Evolutionary conservation across 805 yeast genomes (phyloP).

Genomic region (Debaryomyces castellii): DNA sequence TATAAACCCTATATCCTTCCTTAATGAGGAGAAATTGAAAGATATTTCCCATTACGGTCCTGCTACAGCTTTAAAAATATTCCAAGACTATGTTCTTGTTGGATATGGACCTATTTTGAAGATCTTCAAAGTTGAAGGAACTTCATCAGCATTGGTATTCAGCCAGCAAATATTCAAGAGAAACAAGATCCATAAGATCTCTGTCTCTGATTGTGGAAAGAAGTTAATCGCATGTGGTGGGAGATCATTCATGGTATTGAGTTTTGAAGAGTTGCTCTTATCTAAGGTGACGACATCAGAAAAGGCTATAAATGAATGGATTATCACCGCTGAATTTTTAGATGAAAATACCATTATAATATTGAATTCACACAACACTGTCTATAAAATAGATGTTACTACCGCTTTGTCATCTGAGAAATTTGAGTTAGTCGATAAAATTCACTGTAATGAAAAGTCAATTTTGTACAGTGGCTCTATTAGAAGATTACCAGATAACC

Average conservation of each 20-base stretch:
- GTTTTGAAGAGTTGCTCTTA: constrained; percentile 27
- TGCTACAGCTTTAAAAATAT: constrained; percentile 57
- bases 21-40: constrained; percentile 14
- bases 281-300: constrained; percentile 30
- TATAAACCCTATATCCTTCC: constrained; percentile 8
- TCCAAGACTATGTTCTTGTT: constrained; percentile 41
- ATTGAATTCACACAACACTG: constrained; percentile 78
- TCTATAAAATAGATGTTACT: constrained; percentile 38
- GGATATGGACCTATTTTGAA: constrained; percentile 74
- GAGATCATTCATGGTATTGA: constrained; percentile 55
- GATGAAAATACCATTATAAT: constrained; percentile 39
- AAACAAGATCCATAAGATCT: constrained; percentile 83
- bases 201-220: constrained; percentile 27
- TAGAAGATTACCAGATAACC: constrained; percentile 38
- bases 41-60: constrained; percentile 58
- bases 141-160: constrained; percentile 33
- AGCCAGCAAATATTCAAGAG: constrained; percentile 53
- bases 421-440: constrained; percentile 24
- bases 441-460: constrained; percentile 66
- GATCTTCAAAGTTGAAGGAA: constrained; percentile 44
- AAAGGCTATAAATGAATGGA: constrained; percentile 74
- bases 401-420: constrained; percentile 19
- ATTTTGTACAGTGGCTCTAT: constrained; percentile 87
- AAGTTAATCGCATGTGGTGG: constrained; percentile 63
- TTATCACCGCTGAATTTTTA: constrained; percentile 58